Base-by-base conservation (phyloP, 2,329 filamentous ascomycete species). In the Chaetomium sp. region DNA sequence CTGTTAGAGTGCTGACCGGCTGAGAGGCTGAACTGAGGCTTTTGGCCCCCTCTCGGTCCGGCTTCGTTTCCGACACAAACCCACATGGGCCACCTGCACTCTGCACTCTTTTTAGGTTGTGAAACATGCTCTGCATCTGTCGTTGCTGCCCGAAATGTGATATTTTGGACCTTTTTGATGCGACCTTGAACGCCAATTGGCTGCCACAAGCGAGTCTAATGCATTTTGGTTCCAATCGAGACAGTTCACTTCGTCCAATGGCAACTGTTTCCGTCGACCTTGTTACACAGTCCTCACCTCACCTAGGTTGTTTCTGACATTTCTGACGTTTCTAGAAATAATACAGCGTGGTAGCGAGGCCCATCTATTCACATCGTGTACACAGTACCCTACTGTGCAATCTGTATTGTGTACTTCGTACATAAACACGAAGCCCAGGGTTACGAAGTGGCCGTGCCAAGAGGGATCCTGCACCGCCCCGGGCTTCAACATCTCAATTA, bases 21-120 rank as follows among this genome's bases (percentile, higher is more conserved):
- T 42, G 35, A 57, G 45, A 49, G 68, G 66, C 64, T 65, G 62
- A 57, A 27, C 60, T 54, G 54, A 67, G 68, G 68, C 68, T 67
- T 42, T 68, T 53, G 63, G 54, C 62, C 65, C 66, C 68, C 60
- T 60, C 60, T 29, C 50, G 12, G 10, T n/a, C 27, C 25, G 50
- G 50, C 50, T 53, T n/a, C 50, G 23, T 16, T 29, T 16, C 25
- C 25, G 23, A 29, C 53, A 6, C 27, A 29, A 29, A 3, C 27
- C 3, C 27, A 21, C 21, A 25, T 21, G n/a, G n/a, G n/a, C n/a
- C n/a, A n/a, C n/a, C n/a, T n/a, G n/a, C n/a, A n/a, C n/a, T n/a
- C n/a, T n/a, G n/a, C n/a, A 8, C 31, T 19, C n/a, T 9, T 3
- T 16, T 33, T 29, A 5, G 21, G 31, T 35, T 56, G 53, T 56